Evolutionary conservation across 495 filamentous ascomycete species (phyloP), one percentile per base, ranked within the genome.

Genomic region (Entonaema liquescens): DNA sequence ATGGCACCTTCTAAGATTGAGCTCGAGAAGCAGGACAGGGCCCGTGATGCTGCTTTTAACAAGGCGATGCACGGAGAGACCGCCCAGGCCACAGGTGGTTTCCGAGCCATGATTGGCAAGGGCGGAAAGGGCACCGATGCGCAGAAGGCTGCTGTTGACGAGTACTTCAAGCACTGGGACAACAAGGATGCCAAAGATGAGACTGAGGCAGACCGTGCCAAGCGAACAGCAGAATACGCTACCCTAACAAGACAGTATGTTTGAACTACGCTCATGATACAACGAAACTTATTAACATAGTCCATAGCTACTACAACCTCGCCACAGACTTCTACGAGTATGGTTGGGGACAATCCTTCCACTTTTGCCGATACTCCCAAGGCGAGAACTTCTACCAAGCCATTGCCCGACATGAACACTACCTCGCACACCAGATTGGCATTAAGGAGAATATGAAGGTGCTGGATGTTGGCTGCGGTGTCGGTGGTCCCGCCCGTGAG

Each of bases 151-250:
- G 95, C 95, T 55, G 88, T 97, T 35, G 94, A 98, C 75, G 95
- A 98, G 81, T 99, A 99, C 84, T 98, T 97, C 89, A 99, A 98
- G 89, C 97, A 97, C 81, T 99, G 95, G 92, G 95, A 99, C 83
- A 93, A 96, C 85, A 95, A 98, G 84, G 79, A 79, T 62, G 92
- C 94, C 40, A 88, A 85, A 44, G 84, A 86, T 25, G 95, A 99
- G 87, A 99, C 95, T 0, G 87, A 88, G 28, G 91, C 88, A 62
- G 90, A 85, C 67, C 89, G 95, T 73, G 91, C 92, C 89, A 88
- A 92, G 68, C 90, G 95, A 74, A 90, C 89, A 65, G 89, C 88
- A 42, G 94, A 98, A 83, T 99, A 99, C 79, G 96, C 96, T 55
- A 97, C 94, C 31, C 81, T 98, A 72, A 98, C 96, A 36, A 90